These are phyloP conservation scores for Crithidia acanthocephali DNA, from an alignment of 208 protist species.

Conservation along the genomic window DNA sequence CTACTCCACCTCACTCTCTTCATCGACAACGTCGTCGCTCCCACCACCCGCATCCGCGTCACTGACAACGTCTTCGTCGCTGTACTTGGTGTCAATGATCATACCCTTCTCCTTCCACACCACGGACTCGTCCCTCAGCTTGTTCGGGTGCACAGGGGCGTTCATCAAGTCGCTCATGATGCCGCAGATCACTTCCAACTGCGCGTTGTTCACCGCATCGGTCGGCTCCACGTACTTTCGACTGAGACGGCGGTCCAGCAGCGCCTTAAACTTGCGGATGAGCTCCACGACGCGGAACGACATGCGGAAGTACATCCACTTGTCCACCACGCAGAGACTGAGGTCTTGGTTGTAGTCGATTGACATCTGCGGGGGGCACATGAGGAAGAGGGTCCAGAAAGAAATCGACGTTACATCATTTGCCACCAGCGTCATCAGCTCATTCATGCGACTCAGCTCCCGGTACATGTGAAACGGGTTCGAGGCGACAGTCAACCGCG, in stretches of 20 bases:
- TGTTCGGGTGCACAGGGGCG: constrained; percentile 45
- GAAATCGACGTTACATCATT: constrained; percentile 56
- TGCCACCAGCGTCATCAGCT: constrained; percentile 39
- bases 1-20: background rate
- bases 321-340: constrained; percentile 61
- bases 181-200: constrained; percentile 57
- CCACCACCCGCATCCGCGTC: constrained; percentile 7
- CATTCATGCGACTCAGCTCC: constrained; percentile 43
- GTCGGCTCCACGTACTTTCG: constrained; percentile 62
- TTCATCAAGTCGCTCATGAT: constrained; percentile 70
- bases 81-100: constrained; percentile 40
- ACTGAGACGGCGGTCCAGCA: constrained; percentile 54
- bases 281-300: constrained; percentile 54
- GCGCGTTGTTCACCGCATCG: constrained; percentile 63
- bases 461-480: constrained; percentile 80
- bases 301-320: constrained; percentile 81
- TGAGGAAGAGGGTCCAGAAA: constrained; percentile 79
- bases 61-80: background rate
- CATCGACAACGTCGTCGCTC: background rate
- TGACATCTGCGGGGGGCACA: constrained; percentile 48
- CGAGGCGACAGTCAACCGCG: constrained; percentile 22
- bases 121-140: constrained; percentile 19
- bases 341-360: constrained; percentile 65
- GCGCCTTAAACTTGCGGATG: constrained; percentile 63
- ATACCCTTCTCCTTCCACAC: constrained; percentile 63